phyloP scores from a whole-genome alignment of 192 early-diverging fungal species.

The Rhizophagus clarus region DNA sequence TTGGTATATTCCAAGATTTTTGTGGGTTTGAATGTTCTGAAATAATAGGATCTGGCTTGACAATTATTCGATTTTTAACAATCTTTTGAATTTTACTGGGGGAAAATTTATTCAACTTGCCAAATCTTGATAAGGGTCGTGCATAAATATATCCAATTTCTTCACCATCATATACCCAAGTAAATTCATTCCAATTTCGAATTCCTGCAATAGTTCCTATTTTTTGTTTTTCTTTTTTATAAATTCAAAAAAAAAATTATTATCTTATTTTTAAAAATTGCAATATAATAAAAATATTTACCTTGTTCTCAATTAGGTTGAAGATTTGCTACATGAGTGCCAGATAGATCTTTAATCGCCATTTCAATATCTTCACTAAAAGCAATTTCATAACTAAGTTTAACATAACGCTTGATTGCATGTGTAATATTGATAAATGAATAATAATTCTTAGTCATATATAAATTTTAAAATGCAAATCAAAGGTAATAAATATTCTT shows the following conservation, averaged over 20 bases:
- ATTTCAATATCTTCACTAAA: too few species aligned
- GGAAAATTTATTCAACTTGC: neutral
- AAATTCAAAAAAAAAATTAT: too few species aligned
- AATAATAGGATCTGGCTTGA: too few species aligned
- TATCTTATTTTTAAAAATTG: too few species aligned
- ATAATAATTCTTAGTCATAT: too few species aligned
- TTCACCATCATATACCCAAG: too few species aligned
- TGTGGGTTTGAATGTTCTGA: too few species aligned
- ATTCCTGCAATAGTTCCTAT: neutral
- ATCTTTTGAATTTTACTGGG: neutral
- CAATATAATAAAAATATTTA: too few species aligned
- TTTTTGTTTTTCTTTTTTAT: neutral
- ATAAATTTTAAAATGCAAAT: too few species aligned
- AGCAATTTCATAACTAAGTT: neutral
- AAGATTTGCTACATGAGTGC: too few species aligned
- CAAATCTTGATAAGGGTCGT: neutral
- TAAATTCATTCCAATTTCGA: neutral
- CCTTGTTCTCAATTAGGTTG: neutral
- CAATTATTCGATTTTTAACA: neutral
- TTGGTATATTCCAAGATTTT: neutral
- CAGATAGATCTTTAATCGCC: too few species aligned
- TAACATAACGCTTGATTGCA: neutral
- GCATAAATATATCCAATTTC: neutral
- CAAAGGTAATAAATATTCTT: too few species aligned
- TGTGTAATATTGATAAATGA: neutral